These are phyloP conservation scores for Elsinoe perseae DNA, from an alignment of 2,329 filamentous ascomycete species.

Conservation along the genomic window DNA sequence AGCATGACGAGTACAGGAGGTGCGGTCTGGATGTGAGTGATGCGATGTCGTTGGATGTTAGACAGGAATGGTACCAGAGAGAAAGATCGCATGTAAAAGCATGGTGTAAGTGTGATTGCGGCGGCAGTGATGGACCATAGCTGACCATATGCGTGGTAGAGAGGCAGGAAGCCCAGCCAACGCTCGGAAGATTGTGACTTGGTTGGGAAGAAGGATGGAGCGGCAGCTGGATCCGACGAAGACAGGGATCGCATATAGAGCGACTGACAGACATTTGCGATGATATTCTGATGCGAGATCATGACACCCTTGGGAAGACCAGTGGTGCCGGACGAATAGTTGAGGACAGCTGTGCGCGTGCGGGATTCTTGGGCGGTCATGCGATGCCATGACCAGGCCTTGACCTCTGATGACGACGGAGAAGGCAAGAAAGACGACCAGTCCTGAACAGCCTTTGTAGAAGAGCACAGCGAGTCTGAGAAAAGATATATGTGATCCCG, in stretches of 20 bases:
- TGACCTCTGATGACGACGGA: slow-evolving; percentile 20
- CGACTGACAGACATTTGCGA: slow-evolving; percentile 34
- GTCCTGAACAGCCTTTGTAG: slow-evolving; percentile 33
- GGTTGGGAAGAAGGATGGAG: slow-evolving; percentile 23
- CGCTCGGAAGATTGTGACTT: slow-evolving; percentile 25
- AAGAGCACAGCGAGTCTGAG: slow-evolving; percentile 33
- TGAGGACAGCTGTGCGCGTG: slow-evolving; percentile 22
- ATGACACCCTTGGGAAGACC: slow-evolving; percentile 40
- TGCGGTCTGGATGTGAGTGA: slow-evolving; percentile 36
- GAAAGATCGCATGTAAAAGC: slow-evolving; percentile 36
- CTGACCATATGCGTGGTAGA: slow-evolving; percentile 32
- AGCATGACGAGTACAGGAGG: slow-evolving; percentile 40
- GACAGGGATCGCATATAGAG: slow-evolving; percentile 33
- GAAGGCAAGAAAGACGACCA: slow-evolving; percentile 33
- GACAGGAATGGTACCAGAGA: slow-evolving; percentile 29
- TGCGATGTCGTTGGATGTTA: slow-evolving; percentile 30
- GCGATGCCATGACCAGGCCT: slow-evolving; percentile 36
- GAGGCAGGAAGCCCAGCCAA: slow-evolving; percentile 31
- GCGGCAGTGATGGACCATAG: slow-evolving; percentile 35
- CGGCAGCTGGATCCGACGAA: background rate
- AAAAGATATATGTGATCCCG: slow-evolving; percentile 42
- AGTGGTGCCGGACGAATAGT: slow-evolving; percentile 32
- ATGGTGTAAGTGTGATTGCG: slow-evolving; percentile 28
- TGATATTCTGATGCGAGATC: slow-evolving; percentile 38
- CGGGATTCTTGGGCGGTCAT: slow-evolving; percentile 33